phyloP scores from a whole-genome alignment of 129 eudicot species.

The Cynara cardunculus region DNA sequence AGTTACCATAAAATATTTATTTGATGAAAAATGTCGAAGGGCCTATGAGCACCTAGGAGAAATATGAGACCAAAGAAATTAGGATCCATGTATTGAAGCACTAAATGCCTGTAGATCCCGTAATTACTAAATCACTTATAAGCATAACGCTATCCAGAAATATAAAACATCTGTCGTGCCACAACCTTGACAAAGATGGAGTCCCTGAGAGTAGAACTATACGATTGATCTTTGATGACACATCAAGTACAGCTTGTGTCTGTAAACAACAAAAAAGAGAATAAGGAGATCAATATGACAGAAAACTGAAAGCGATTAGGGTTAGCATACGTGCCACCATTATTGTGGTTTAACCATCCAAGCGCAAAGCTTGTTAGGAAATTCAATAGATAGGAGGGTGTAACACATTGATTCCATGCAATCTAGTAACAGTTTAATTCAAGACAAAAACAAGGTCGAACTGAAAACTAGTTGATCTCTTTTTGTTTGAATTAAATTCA shows the following conservation, averaged over 20 bases:
- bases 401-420: neutral
- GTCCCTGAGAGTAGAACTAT: slow-evolving; percentile 89
- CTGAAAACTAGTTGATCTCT: neutral
- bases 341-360: slow-evolving; percentile 14
- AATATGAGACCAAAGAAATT: slow-evolving; percentile 28
- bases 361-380: neutral
- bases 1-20: slow-evolving; percentile 86
- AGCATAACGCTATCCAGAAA: slow-evolving; percentile 13
- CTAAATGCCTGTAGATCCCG: neutral
- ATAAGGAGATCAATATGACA: neutral
- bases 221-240: slow-evolving; percentile 65
- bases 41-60: slow-evolving; percentile 93
- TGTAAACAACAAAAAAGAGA: slow-evolving; percentile 32
- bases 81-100: slow-evolving; percentile 17
- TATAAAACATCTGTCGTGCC: slow-evolving; percentile 15
- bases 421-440: neutral
- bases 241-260: slow-evolving; percentile 78
- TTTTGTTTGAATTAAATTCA: neutral
- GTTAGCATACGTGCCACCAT: neutral
- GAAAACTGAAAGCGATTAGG: neutral
- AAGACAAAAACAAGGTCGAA: neutral
- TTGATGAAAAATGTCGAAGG: slow-evolving; percentile 97
- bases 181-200: slow-evolving; percentile 96
- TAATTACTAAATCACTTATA: slow-evolving; percentile 11
- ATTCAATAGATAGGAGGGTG: neutral